Evolutionary conservation across 108 stramenopile genomes (phyloP), one percentile per base, ranked within the genome.

Genomic region (Fistulifera solaris): DNA sequence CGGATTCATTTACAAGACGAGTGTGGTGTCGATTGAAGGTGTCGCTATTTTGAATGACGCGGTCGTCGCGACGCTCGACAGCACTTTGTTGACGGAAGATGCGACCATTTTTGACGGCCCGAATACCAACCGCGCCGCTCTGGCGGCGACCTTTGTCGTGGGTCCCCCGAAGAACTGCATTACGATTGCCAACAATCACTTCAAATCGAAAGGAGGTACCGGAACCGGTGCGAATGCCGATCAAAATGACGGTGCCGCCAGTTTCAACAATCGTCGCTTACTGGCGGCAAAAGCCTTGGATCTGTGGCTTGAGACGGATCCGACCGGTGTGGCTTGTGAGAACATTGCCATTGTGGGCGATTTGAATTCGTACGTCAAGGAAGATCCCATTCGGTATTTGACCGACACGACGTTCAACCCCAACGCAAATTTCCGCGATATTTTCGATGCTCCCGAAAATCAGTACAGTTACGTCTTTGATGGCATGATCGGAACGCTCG

Each of bases 171-270:
- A 23, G 13, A 24, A 42, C 5, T 43, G 56, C 26, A 51, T 72
- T 15, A 72, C 66, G 18, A 26, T 72, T n/a, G 61, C 48, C 1
- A 24, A 46, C 27, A 72, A 72, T 62, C 71, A 67, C 26, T 51
- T 67, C 56, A 72, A 72, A 53, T 72, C 71, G 3, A 72, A 72
- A 48, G 62, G 66, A 5, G 38, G 53, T 41, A 27, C 48, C n/a
- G 64, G 56, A n/a, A n/a, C 17, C 3, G 65, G 60, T 31, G 35
- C 35, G 11, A 17, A 67, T 31, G 43, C 58, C 35, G 66, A 63
- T 35, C 44, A 41, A 14, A 26, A 38, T 25, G 71, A 72, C 58
- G 71, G 71, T 13, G 50, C 66, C 6, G 60, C 59, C 0, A 55
- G 42, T 35, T 72, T 61, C 22, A 72, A 67, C 51, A 26, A 40